These are phyloP conservation scores for Aspergillus ellipticus DNA, from an alignment of 495 filamentous ascomycete species.

Conservation along the genomic window DNA sequence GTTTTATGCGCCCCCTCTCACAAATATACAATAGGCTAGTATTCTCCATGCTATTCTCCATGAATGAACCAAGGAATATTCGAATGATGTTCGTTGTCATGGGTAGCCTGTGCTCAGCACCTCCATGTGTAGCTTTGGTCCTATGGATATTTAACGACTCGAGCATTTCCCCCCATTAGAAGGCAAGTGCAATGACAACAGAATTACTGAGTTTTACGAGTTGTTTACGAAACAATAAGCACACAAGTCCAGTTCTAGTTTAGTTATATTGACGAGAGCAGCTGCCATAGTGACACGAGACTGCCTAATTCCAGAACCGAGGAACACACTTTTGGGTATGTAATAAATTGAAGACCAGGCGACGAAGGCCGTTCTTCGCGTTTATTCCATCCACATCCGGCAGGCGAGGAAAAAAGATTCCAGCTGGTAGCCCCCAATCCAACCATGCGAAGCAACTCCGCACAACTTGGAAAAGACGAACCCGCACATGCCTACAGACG, in stretches of 20 bases:
- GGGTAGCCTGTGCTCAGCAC: no score
- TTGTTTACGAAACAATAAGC: no score
- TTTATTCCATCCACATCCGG: slow-evolving; percentile 53
- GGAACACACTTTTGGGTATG: slow-evolving; percentile 38
- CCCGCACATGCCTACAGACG: slow-evolving; percentile 71
- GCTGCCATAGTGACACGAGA: slow-evolving; percentile 5
- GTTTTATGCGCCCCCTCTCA: neutral
- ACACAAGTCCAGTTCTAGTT: slow-evolving; percentile 6
- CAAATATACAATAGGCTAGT: no score
- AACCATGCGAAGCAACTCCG: slow-evolving; percentile 25
- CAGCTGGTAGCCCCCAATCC: slow-evolving; percentile 36
- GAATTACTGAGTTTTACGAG: no score
- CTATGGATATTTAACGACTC: no score
- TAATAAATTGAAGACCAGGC: slow-evolving; percentile 55
- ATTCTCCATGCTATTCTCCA: no score
- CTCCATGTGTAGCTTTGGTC: no score
- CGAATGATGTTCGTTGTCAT: no score
- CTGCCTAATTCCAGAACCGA: slow-evolving; percentile 18
- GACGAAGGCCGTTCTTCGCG: slow-evolving; percentile 53
- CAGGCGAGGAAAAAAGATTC: slow-evolving; percentile 30
- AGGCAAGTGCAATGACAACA: no score
- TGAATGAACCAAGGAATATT: no score
- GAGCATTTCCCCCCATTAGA: no score
- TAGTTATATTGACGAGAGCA: slow-evolving; percentile 14
- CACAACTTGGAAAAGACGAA: slow-evolving; percentile 26